These are phyloP conservation scores for Lactarius deliciosus DNA, from an alignment of 768 basidiomycete genomes.

Conservation along the genomic window DNA sequence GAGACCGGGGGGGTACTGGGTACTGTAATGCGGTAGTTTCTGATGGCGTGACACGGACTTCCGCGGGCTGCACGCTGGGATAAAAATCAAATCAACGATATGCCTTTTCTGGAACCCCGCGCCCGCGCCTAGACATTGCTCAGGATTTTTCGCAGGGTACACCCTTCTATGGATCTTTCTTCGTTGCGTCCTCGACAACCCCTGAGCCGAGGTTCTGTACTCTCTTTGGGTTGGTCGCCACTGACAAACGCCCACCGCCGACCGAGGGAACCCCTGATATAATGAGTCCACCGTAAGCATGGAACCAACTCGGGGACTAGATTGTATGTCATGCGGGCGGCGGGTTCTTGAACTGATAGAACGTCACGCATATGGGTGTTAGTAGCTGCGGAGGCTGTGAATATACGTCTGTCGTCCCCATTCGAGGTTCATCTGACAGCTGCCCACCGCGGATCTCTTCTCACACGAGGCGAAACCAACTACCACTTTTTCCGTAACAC, in stretches of 20 bases:
- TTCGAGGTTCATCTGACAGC: background rate
- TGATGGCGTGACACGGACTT: conserved; percentile 8
- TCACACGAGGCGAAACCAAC: background rate
- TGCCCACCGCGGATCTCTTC: conserved; percentile 3
- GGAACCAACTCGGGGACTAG: too few relatives aligned
- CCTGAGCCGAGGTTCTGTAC: background rate
- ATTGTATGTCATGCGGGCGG: background rate
- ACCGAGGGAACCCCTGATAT: background rate
- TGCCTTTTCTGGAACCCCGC: conserved; percentile 5
- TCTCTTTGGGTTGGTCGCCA: background rate
- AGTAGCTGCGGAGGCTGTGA: conserved; percentile 13
- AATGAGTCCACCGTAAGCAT: too few relatives aligned
- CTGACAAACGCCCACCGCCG: background rate
- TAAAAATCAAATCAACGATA: conserved; percentile 11
- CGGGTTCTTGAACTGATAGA: conserved; percentile 6
- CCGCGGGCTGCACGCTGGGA: conserved; percentile 23
- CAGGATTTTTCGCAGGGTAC: background rate
- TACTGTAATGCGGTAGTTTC: background rate
- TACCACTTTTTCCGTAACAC: too few relatives aligned
- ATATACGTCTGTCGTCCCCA: background rate
- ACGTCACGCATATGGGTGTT: background rate
- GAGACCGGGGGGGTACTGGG: too few relatives aligned
- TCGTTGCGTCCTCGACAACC: too few relatives aligned
- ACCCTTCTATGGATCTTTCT: too few relatives aligned
- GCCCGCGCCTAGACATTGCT: background rate